Evolutionary conservation across 2,329 filamentous ascomycete species (phyloP).

Genomic region (Karstenula rhodostoma): DNA sequence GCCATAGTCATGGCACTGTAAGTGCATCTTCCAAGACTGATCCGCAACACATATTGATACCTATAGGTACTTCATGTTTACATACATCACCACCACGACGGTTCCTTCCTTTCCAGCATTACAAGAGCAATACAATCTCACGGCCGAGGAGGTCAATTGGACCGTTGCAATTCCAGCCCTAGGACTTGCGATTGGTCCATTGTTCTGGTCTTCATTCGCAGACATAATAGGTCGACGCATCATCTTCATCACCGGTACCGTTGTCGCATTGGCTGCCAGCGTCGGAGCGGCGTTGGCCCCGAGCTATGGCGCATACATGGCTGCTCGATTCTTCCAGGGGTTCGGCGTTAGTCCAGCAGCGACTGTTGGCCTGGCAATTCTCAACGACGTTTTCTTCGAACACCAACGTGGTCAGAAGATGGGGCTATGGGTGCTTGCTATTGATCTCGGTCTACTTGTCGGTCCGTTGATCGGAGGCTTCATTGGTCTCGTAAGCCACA

Average conservation of each 20-base stretch:
- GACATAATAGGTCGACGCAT: conserved; percentile 11
- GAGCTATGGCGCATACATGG: conserved; percentile 6
- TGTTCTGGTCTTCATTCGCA: conserved; percentile 9
- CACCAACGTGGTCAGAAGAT: conserved; percentile 12
- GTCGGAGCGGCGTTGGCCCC: conserved; percentile 11
- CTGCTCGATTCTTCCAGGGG: conserved; percentile 10
- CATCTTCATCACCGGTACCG: conserved; percentile 7
- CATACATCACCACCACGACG: conserved; percentile 13
- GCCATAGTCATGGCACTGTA: conserved; percentile 12
- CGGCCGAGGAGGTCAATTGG: conserved; percentile 10
- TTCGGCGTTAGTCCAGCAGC: conserved; percentile 9
- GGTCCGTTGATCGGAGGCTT: conserved; percentile 9
- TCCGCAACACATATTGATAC: background rate
- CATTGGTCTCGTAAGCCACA: conserved; percentile 3
- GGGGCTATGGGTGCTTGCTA: conserved; percentile 11
- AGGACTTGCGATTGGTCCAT: conserved; percentile 7
- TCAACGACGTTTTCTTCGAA: conserved; percentile 12
- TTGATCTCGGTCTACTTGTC: conserved; percentile 8
- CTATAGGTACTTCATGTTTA: conserved; percentile 12
- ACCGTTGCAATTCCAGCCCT: conserved; percentile 6
- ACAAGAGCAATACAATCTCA: conserved; percentile 11
- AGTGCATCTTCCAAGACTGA: background rate
- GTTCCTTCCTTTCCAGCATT: conserved; percentile 8
- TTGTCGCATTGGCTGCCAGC: conserved; percentile 6
- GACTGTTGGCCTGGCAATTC: conserved; percentile 7